A percentile compares a stretch with the other conserved stretches of the same genome.
These are phyloP conservation scores for Arthonia radiata DNA, from an alignment of 495 filamentous ascomycete genomes.

Conservation along the genomic window DNA sequence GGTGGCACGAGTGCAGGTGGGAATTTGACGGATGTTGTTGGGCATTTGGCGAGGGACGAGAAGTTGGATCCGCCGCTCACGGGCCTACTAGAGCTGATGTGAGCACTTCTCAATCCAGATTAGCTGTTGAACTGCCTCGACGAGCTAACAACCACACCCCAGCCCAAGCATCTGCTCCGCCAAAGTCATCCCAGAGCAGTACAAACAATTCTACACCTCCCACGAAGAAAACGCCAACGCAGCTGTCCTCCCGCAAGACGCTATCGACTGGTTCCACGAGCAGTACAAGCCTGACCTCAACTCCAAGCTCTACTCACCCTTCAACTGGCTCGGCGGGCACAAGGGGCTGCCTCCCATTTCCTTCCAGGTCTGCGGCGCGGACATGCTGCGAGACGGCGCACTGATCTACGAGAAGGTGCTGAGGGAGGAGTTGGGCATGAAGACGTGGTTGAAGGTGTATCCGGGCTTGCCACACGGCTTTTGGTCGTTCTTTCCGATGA, in stretches of 20 bases:
- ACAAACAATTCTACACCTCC: constrained; percentile 4
- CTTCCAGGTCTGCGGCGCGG: constrained; percentile 17
- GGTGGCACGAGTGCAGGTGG: constrained; percentile 25
- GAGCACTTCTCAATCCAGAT: too few species aligned
- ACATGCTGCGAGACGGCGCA: constrained; percentile 17
- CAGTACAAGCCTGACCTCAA: constrained; percentile 2
- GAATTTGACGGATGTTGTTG: constrained; percentile 18
- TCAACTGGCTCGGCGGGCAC: constrained; percentile 4
- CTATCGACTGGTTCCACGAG: constrained; percentile 5
- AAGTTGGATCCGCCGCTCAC: constrained; percentile 19
- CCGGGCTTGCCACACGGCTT: constrained; percentile 20
- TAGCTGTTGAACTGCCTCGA: too few species aligned
- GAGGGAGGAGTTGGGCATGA: constrained; percentile 12
- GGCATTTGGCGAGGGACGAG: constrained; percentile 18
- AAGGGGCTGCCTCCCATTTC: constrained; percentile 14
- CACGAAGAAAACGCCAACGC: constrained; percentile 16
- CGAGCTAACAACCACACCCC: too few species aligned
- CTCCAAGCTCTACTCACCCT: constrained; percentile 4
- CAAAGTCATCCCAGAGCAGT: constrained; percentile 8
- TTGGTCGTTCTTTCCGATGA: constrained; percentile 10
- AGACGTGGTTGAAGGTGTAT: constrained; percentile 17
- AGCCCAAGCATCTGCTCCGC: too few species aligned
- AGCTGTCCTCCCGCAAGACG: constrained; percentile 5
- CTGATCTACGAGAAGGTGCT: constrained; percentile 16
- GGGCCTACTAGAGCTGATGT: too few species aligned